Conservation (phyloP, 345 rosid species). For the Syzygium grande region DNA sequence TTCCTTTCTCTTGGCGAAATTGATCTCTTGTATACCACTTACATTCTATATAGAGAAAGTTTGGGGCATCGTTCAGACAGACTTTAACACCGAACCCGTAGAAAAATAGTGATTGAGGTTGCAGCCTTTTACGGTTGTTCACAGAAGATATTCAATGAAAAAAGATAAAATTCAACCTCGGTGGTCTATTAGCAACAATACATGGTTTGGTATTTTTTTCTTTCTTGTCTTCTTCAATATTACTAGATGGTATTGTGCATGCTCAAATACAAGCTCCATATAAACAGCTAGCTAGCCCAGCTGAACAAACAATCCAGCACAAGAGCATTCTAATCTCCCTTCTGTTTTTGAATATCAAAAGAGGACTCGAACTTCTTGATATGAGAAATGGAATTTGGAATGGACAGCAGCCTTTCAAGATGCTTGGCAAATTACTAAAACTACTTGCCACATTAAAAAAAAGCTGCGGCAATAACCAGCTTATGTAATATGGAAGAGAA, state of each 20-base stretch:
- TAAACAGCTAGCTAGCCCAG: background rate
- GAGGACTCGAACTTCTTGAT: background rate
- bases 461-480: background rate
- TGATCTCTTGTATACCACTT: background rate
- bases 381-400: background rate
- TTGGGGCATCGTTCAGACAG: background rate
- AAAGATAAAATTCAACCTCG: background rate
- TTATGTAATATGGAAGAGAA: background rate
- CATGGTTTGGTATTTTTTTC: background rate
- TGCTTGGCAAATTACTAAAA: background rate
- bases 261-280: background rate
- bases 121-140: background rate
- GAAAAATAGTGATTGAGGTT: background rate
- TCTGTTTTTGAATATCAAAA: background rate
- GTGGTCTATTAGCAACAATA: background rate
- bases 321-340: background rate
- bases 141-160: background rate
- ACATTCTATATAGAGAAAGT: background rate
- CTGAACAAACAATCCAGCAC: background rate
- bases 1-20: background rate
- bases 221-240: background rate
- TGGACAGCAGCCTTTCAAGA: background rate
- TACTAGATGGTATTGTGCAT: background rate
- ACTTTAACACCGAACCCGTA: background rate
- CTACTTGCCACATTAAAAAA: background rate